Evolutionary conservation across 352 stramenopile species (phyloP), one percentile per base, ranked within the genome.

Genomic region (Phytopythium sindhum): DNA sequence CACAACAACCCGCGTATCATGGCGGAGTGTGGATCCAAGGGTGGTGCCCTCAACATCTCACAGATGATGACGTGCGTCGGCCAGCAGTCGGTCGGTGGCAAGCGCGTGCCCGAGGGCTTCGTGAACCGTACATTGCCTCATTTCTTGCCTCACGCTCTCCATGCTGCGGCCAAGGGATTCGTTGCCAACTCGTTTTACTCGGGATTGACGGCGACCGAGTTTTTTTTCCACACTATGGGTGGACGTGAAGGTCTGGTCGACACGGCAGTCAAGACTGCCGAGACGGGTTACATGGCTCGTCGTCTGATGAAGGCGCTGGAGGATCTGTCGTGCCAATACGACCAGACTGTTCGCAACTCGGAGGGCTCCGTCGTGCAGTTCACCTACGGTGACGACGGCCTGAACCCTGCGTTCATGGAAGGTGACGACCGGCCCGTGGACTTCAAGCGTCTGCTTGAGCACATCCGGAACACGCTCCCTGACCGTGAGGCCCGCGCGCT

Each of bases 221-320:
- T 99, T 70, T 99, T 99, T 71, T 99, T 99, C 80, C 98, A 99
- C 77, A 99, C 97, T 0, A 99, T 99, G 98, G 97, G 97, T 59
- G 98, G 98, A 29, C 87, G 97, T 75, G 98, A 99, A 93, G 98
- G 98, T 68, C 79, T 99, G n/a, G 97, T 99, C 35, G 98, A 99
- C 86, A 99, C 97, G 14, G 98, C 98, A 24, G 97, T 99, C 2
- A 99, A 99, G 81, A 99, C 98, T 10, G 97, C 97, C 15, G 97
- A 99, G 77, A 99, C 98, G 14, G 98, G 98, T 1, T 99, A 99
- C 75, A 99, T 99, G 97, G 96, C 97, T 37, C 91, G 98, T 74
- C 88, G 97, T 65, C 75, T 99, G 8, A 99, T 99, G 96, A 96
- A 98, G 81, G 97, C 97, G 1, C 71, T 99, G 9, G 98, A 99